phyloP scores from a whole-genome alignment of 768 basidiomycete species.

The Leccinum subgranulosum region DNA sequence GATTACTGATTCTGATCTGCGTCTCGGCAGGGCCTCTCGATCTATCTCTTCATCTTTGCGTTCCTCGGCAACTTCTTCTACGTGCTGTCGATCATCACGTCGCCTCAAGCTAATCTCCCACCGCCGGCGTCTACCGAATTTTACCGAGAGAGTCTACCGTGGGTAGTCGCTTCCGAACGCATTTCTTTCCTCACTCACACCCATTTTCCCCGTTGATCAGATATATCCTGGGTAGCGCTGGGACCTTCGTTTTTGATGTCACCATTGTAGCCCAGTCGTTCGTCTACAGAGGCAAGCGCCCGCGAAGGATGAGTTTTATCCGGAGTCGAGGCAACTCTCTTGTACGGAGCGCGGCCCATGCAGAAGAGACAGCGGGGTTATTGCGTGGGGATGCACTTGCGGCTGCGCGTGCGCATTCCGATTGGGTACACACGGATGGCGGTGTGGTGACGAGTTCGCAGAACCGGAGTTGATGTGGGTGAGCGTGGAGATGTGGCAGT shows the following conservation, averaged over 20 bases:
- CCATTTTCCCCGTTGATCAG: slow-evolving; percentile 33
- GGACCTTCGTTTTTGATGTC: slow-evolving; percentile 90
- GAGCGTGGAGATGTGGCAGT: background rate
- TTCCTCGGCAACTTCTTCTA: slow-evolving; percentile 94
- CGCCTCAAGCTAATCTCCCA: slow-evolving; percentile 58
- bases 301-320: slow-evolving; percentile 25
- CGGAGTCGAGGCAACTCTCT: slow-evolving; percentile 27
- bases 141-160: slow-evolving; percentile 84
- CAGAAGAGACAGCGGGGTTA: slow-evolving; percentile 51
- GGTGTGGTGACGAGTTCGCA: slow-evolving; percentile 29
- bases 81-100: slow-evolving; percentile 83
- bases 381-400: slow-evolving; percentile 41
- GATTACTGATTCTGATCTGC: slow-evolving; percentile 3
- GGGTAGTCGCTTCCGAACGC: slow-evolving; percentile 30
- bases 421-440: slow-evolving; percentile 22
- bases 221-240: slow-evolving; percentile 88
- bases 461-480: slow-evolving; percentile 35
- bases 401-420: slow-evolving; percentile 25
- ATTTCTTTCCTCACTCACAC: background rate
- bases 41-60: slow-evolving; percentile 90
- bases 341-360: slow-evolving; percentile 27
- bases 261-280: slow-evolving; percentile 86
- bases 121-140: slow-evolving; percentile 61
- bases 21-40: slow-evolving; percentile 75
- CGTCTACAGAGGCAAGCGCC: slow-evolving; percentile 60